Conservation (phyloP, 257 asterid genomes). For the Rauvolfia tetraphylla region DNA sequence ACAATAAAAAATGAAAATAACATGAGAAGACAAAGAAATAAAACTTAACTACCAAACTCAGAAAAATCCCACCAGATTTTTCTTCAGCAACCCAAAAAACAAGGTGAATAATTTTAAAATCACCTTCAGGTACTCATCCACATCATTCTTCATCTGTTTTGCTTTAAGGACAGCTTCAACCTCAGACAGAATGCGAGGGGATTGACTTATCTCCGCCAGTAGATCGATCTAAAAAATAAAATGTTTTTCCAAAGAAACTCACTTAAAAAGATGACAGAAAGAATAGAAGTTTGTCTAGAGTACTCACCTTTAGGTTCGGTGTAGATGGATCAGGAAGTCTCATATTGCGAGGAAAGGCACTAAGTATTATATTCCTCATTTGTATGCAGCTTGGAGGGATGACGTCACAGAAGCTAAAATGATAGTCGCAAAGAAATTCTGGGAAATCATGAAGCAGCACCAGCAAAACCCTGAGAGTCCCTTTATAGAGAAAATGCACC, state of each 20-base stretch:
- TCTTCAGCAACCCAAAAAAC: background rate
- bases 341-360: slow-evolving; percentile 99
- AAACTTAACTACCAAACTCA: background rate
- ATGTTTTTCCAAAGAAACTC: background rate
- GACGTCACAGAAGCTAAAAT: slow-evolving; percentile 98
- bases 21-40: background rate
- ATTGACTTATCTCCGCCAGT: slow-evolving; percentile 71
- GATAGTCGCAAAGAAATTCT: slow-evolving; percentile 96
- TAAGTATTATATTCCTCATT: slow-evolving; percentile 89
- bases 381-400: slow-evolving; percentile 98
- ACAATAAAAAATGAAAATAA: slow-evolving; percentile 1
- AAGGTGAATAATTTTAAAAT: slow-evolving; percentile 8
- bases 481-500: slow-evolving; percentile 89
- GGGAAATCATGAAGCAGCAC: slow-evolving; percentile 98
- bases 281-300: background rate
- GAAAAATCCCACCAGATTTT: background rate
- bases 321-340: slow-evolving; percentile 97
- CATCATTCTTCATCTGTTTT: slow-evolving; percentile 78
- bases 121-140: slow-evolving; percentile 93
- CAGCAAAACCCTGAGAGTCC: slow-evolving; percentile 88
- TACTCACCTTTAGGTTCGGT: slow-evolving; percentile 78
- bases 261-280: background rate
- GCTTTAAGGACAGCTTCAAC: slow-evolving; percentile 89
- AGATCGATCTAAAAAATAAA: slow-evolving; percentile 66
- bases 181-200: slow-evolving; percentile 92